Evolutionary conservation across 2,329 filamentous ascomycete genomes (phyloP).

Genomic region (Colletotrichum orchidophilum): DNA sequence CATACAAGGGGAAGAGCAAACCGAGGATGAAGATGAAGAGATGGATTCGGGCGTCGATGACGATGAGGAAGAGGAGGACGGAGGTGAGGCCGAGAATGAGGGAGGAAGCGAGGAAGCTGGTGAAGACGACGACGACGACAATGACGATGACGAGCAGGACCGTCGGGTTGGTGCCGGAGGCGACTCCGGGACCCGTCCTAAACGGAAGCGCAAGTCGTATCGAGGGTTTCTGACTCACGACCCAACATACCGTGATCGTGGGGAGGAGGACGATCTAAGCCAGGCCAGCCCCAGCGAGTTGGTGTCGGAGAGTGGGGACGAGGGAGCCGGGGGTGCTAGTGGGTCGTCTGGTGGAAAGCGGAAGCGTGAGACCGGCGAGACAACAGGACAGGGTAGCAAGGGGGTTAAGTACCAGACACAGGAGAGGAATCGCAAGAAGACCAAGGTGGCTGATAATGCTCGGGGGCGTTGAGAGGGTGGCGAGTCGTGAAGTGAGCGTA

Average conservation of each 20-base stretch:
- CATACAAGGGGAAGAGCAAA: background rate
- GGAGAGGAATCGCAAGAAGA: constrained; percentile 28
- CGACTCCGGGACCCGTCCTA: background rate
- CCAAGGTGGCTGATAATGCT: constrained; percentile 43
- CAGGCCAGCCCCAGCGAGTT: constrained; percentile 12
- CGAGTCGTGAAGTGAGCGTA: background rate
- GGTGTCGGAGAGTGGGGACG: constrained; percentile 5
- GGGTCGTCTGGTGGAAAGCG: constrained; percentile 4
- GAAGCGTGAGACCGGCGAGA: background rate
- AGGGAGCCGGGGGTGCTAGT: background rate
- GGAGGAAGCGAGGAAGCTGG: background rate
- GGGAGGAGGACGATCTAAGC: constrained; percentile 18
- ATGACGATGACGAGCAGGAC: background rate
- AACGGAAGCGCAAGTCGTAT: background rate
- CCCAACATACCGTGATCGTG: constrained; percentile 18
- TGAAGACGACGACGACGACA: background rate
- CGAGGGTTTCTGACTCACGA: constrained; percentile 6
- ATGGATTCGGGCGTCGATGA: background rate
- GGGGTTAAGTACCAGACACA: background rate
- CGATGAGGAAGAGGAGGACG: background rate
- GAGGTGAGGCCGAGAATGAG: background rate
- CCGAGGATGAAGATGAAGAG: background rate
- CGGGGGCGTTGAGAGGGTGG: constrained; percentile 29
- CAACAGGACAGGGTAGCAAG: background rate
- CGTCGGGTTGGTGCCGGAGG: background rate